A percentile compares a stretch with the other conserved stretches of the same genome.
These are phyloP conservation scores for Wickerhamomyces pijperi DNA, from an alignment of 805 yeast species.

Conservation along the genomic window DNA sequence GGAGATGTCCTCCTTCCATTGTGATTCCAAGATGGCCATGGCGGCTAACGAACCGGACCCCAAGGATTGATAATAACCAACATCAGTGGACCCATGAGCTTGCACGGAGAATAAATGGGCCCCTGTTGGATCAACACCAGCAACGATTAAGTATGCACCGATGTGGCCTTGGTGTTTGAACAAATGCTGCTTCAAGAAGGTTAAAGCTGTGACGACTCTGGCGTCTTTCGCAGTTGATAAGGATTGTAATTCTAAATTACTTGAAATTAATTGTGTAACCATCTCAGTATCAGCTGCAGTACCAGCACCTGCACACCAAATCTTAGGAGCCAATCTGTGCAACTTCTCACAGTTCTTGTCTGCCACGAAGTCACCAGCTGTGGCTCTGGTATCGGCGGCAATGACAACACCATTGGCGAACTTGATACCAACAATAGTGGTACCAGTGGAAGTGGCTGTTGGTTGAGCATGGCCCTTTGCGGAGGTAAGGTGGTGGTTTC, in stretches of 20 bases:
- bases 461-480: conserved; percentile 70
- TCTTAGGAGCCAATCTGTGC: conserved; percentile 78
- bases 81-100: conserved; percentile 97
- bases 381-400: conserved; percentile 98
- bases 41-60: conserved; percentile 98
- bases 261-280: conserved; percentile 87
- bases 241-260: conserved; percentile 85
- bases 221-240: conserved; percentile 79
- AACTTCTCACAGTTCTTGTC: conserved; percentile 96
- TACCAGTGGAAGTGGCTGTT: conserved; percentile 93
- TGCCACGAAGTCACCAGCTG: conserved; percentile 92
- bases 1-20: conserved; percentile 70
- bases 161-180: conserved; percentile 95
- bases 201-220: conserved; percentile 86
- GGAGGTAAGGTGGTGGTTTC: conserved; percentile 60
- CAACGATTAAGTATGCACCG: conserved; percentile 97
- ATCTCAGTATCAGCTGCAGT: conserved; percentile 99
- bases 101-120: conserved; percentile 87
- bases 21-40: conserved; percentile 89
- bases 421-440: conserved; percentile 96
- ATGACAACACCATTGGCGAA: conserved; percentile 91
- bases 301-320: conserved; percentile 99
- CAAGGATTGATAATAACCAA: conserved; percentile 83
- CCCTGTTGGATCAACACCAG: conserved; percentile 95
- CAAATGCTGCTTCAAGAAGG: conserved; percentile 87